phyloP scores from a whole-genome alignment of 108 stramenopile species.

The Stephanodiscus triporus region DNA sequence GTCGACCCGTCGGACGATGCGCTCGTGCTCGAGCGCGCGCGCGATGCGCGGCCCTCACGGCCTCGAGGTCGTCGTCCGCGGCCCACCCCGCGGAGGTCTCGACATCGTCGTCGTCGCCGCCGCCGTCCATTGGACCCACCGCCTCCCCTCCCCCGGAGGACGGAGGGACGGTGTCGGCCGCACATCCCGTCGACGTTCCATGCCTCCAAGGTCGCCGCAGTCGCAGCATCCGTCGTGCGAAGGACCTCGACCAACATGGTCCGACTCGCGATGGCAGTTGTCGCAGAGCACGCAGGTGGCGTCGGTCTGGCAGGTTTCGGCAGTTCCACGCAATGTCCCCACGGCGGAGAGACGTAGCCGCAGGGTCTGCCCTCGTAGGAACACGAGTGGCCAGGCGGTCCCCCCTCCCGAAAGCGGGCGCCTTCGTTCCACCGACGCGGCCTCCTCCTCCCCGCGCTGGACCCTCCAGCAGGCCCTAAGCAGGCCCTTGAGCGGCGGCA shows the following conservation, averaged over 20 bases:
- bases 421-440: constrained; percentile 9
- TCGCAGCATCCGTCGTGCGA: no score
- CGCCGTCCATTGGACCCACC: no score
- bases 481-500: no score
- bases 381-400: constrained; percentile 95
- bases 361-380: constrained; percentile 89
- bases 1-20: constrained; percentile 22
- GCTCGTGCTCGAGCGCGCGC: constrained; percentile 36
- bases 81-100: constrained; percentile 27
- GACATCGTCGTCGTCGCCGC: constrained; percentile 23
- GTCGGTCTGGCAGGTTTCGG: no score
- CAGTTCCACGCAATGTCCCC: no score
- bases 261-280: constrained; percentile 76
- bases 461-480: no score
- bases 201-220: no score
- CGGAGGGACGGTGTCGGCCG: constrained; percentile 78
- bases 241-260: constrained; percentile 97
- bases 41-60: constrained; percentile 52
- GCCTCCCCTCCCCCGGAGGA: background rate
- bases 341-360: no score
- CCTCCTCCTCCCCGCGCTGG: no score
- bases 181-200: no score
- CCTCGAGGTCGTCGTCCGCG: constrained; percentile 66
- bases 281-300: no score
- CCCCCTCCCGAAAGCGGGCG: constrained; percentile 1